Percentiles rank a stretch among this genome's conserved stretches.
Conservation (phyloP, 1,139 yeast species). For the Pichia cactophila region DNA sequence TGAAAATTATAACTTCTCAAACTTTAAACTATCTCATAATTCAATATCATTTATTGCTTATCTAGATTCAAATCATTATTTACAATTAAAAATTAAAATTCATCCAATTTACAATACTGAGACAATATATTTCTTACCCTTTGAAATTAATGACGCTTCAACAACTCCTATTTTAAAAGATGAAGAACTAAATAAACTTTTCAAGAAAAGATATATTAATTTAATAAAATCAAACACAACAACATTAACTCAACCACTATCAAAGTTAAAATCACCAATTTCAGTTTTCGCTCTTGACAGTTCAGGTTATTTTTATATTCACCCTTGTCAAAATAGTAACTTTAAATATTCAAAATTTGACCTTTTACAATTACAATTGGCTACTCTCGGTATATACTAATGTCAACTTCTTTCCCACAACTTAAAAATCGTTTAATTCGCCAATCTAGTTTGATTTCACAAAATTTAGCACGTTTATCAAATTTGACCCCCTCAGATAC, state of each 20-base stretch:
- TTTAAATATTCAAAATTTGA: neutral
- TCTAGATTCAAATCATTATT: neutral
- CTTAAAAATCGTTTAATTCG: constrained; percentile 48
- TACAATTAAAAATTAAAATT: neutral
- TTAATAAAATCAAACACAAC: neutral
- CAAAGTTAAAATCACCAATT: neutral
- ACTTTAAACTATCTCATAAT: neutral
- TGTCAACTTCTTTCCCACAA: constrained; percentile 33
- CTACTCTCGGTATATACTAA: neutral
- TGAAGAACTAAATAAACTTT: neutral
- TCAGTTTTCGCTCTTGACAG: neutral
- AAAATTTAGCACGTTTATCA: constrained; percentile 44
- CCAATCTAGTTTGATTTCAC: constrained; percentile 49
- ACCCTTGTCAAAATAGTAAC: constrained; percentile 1
- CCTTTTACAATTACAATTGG: neutral
- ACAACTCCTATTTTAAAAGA: neutral
- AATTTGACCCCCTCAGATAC: constrained; percentile 47
- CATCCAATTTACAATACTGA: neutral
- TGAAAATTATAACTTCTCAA: neutral
- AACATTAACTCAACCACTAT: neutral
- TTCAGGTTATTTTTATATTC: constrained; percentile 1
- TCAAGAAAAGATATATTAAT: neutral
- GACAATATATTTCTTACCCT: neutral
- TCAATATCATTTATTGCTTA: neutral
- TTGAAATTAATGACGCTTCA: neutral